Base-by-base conservation (phyloP, 1,284 basidiomycete species). In the Xanthoconium separans region DNA sequence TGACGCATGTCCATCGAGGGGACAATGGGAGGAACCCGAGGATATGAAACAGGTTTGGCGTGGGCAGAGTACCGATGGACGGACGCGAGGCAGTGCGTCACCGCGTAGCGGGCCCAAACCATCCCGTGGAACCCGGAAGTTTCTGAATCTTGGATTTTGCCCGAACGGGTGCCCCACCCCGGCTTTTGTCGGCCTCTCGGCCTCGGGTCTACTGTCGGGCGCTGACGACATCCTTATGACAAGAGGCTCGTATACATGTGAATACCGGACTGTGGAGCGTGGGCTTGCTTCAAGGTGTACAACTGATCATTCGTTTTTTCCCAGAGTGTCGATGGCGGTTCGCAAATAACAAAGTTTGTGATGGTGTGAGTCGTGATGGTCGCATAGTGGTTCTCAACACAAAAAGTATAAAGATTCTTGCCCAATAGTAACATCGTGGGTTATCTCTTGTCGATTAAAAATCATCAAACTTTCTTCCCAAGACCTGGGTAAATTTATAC, bases 11-110 rank as follows among this genome's bases (percentile, higher is more conserved):
- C 27, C 34, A 34, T 34, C 34, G 34, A 34, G 34, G 34, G 15
- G 27, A 27, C 27, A 27, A 16, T 16, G 16, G 34, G 34, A 34
- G 34, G 66, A 73, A 0, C 72, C 72, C 13, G 80, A 84, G 24
- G 72, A 81, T 57, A 83, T 82, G 80, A 73, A 77, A 45, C 64
- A 75, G 16, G 77, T 75, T 75, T 54, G 74, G 74, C 13, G 70
- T 81, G 39, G 78, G 20, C 58, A 15, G 8, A 6, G 7, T 16
- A 13, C 79, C 79, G 2, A 66, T 82, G 4, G 75, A 79, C 57
- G 76, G 78, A 24, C 70, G 82, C 16, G 77, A 79, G 0, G 80
- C 75, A 27, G 27, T 27, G 27, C 27, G 27, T 34, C 16, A 16
- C 34, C 15, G 12, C 34, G 34, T 34, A 16, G 7, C 13, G 15